phyloP scores from a whole-genome alignment of 2,329 filamentous ascomycete species.

The Cercospora canescens region DNA sequence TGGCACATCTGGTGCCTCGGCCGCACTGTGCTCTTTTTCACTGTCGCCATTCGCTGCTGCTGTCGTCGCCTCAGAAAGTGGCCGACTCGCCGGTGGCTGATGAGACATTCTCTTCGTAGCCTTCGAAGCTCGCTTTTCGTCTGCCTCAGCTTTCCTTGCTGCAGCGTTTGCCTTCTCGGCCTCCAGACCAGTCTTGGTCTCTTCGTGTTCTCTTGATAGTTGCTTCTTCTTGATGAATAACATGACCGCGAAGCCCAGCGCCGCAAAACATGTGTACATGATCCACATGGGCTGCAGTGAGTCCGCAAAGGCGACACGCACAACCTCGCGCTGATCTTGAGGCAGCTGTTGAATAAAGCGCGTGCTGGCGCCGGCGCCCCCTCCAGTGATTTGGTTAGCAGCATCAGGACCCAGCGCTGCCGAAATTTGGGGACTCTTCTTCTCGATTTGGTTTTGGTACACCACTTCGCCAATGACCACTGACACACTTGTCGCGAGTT shows the following conservation, averaged over 20 bases:
- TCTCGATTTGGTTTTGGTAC: conserved; percentile 73
- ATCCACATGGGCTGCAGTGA: conserved; percentile 52
- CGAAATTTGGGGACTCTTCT: conserved; percentile 52
- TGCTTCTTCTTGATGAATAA: conserved; percentile 45
- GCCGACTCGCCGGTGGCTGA: not conserved
- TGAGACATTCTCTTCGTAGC: conserved; percentile 6
- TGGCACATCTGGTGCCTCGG: not conserved
- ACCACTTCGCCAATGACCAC: conserved; percentile 76
- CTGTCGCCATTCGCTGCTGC: conserved; percentile 1
- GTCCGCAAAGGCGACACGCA: conserved; percentile 45
- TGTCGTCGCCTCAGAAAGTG: not conserved
- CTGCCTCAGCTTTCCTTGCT: conserved; percentile 36
- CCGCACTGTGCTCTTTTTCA: not conserved
- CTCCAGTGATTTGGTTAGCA: conserved; percentile 57
- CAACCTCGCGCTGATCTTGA: conserved; percentile 44
- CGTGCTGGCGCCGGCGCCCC: conserved; percentile 62
- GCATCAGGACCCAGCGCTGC: conserved; percentile 53
- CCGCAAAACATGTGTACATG: conserved; percentile 46
- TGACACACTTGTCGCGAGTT: conserved; percentile 66
- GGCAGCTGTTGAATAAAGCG: conserved; percentile 56
- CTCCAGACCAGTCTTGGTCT: conserved; percentile 52
- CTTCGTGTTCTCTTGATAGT: conserved; percentile 45
- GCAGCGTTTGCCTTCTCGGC: conserved; percentile 42
- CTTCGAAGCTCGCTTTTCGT: conserved; percentile 24
- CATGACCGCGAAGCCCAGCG: conserved; percentile 40